Percentiles rank a stretch among this genome's conserved stretches.
Evolutionary conservation across 495 filamentous ascomycete species (phyloP).

Genomic region (Lepraria neglecta): DNA sequence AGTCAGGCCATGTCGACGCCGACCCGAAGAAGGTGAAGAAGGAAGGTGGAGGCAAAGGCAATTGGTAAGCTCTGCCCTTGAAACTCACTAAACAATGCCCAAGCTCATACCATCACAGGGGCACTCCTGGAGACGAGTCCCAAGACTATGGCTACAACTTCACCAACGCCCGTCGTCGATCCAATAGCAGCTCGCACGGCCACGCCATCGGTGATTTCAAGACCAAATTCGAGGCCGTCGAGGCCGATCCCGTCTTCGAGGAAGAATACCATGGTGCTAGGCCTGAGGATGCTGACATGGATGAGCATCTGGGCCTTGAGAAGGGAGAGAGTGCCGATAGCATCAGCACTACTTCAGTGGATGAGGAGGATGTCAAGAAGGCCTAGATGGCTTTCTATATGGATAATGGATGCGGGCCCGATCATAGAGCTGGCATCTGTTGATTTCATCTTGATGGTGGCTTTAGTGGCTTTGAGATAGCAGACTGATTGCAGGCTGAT

Average conservation of each 20-base stretch:
- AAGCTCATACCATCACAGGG: slow-evolving; percentile 48
- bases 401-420: not conserved
- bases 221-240: slow-evolving; percentile 84
- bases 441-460: not conserved
- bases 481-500: slow-evolving; percentile 7
- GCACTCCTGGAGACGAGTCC: slow-evolving; percentile 72
- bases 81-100: not conserved
- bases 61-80: slow-evolving; percentile 61
- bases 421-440: slow-evolving; percentile 13
- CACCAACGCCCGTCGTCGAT: slow-evolving; percentile 80
- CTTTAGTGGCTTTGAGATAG: slow-evolving; percentile 2
- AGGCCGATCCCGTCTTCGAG: slow-evolving; percentile 82
- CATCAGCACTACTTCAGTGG: slow-evolving; percentile 33
- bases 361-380: slow-evolving; percentile 41
- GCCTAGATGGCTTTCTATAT: slow-evolving; percentile 19
- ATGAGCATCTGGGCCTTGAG: slow-evolving; percentile 34
- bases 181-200: slow-evolving; percentile 73
- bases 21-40: slow-evolving; percentile 96
- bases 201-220: slow-evolving; percentile 59
- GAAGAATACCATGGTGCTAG: slow-evolving; percentile 63
- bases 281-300: slow-evolving; percentile 40
- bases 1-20: slow-evolving; percentile 70
- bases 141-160: slow-evolving; percentile 75
- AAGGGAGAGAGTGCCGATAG: slow-evolving; percentile 49
- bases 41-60: slow-evolving; percentile 85